Evolutionary conservation across 2,329 filamentous ascomycete species (phyloP).

Genomic region (Fusarium nygamai): DNA sequence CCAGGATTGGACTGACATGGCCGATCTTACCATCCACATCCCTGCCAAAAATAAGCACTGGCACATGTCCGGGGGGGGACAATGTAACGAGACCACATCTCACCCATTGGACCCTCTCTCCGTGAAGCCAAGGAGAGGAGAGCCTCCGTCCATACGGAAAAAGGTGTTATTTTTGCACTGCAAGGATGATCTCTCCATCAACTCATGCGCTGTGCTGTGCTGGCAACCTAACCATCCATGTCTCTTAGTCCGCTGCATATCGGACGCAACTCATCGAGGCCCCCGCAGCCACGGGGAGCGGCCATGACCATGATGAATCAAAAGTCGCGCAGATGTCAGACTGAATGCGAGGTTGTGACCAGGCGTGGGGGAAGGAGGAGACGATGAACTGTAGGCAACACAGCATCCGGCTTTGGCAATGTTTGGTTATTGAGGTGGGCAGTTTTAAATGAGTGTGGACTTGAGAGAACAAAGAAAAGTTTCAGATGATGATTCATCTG

Average conservation of each 20-base stretch:
- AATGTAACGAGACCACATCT: conserved; percentile 33
- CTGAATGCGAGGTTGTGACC: background rate
- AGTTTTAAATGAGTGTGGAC: background rate
- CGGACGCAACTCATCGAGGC: conserved; percentile 23
- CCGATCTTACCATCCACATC: conserved; percentile 33
- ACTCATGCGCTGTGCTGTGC: conserved; percentile 31
- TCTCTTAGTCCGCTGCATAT: conserved; percentile 29
- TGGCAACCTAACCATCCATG: conserved; percentile 28
- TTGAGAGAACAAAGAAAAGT: conserved; percentile 23
- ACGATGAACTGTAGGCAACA: background rate
- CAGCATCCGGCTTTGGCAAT: conserved; percentile 10
- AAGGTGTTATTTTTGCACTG: conserved; percentile 15
- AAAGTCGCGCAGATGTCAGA: conserved; percentile 41
- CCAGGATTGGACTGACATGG: conserved; percentile 22
- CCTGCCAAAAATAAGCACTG: conserved; percentile 36
- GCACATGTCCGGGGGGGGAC: conserved; percentile 13
- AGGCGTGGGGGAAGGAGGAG: background rate
- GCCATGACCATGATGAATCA: background rate
- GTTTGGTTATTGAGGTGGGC: conserved; percentile 2
- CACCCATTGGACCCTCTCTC: conserved; percentile 27
- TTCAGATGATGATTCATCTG: background rate
- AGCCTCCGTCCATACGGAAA: background rate
- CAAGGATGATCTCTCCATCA: conserved; percentile 25
- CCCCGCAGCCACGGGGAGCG: conserved; percentile 22
- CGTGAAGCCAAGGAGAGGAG: conserved; percentile 13